A percentile compares a stretch with the other conserved stretches of the same genome.
phyloP scores from a whole-genome alignment of 2,329 filamentous ascomycete species.

The Apiospora pterosperma region DNA sequence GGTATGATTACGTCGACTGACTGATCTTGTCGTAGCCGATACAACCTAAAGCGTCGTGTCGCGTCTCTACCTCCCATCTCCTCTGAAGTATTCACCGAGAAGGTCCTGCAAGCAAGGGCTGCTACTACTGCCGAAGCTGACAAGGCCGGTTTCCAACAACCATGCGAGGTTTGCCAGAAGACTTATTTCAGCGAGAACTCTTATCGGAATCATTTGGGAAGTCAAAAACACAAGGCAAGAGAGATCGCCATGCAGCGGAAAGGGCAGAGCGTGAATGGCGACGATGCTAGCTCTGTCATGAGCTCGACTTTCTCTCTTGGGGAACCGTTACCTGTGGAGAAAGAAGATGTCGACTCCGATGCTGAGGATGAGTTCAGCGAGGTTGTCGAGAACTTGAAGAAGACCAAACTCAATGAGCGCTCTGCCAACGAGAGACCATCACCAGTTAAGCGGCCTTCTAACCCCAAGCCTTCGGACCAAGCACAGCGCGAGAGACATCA shows the following conservation, averaged over 20 bases:
- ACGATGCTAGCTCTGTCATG: slow-evolving; percentile 77
- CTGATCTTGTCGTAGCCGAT: slow-evolving; percentile 56
- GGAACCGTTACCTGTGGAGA: slow-evolving; percentile 59
- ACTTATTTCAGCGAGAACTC: slow-evolving; percentile 97
- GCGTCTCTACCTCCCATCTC: slow-evolving; percentile 86
- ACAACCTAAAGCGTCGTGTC: slow-evolving; percentile 93
- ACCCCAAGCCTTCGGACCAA: slow-evolving; percentile 42
- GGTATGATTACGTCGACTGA: slow-evolving; percentile 11
- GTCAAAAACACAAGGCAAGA: slow-evolving; percentile 81
- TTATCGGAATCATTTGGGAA: slow-evolving; percentile 86
- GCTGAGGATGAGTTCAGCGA: slow-evolving; percentile 73
- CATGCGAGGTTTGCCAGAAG: slow-evolving; percentile 80
- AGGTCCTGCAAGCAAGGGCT: slow-evolving; percentile 88
- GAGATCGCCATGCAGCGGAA: slow-evolving; percentile 45
- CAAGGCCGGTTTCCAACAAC: slow-evolving; percentile 82
- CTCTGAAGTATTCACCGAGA: slow-evolving; percentile 91
- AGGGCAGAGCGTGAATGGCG: slow-evolving; percentile 44
- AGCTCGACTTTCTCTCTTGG: slow-evolving; percentile 91
- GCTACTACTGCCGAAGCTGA: slow-evolving; percentile 79
- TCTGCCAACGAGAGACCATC: slow-evolving; percentile 34
- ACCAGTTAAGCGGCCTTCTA: slow-evolving; percentile 52
- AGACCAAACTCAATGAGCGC: slow-evolving; percentile 43
- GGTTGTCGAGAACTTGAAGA: slow-evolving; percentile 74
- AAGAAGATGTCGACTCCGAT: slow-evolving; percentile 57
- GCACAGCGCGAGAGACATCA: slow-evolving; percentile 43